Evolutionary conservation across 2,329 filamentous ascomycete species (phyloP), one percentile per base, ranked within the genome.

Genomic region (Ilyonectria robusta): DNA sequence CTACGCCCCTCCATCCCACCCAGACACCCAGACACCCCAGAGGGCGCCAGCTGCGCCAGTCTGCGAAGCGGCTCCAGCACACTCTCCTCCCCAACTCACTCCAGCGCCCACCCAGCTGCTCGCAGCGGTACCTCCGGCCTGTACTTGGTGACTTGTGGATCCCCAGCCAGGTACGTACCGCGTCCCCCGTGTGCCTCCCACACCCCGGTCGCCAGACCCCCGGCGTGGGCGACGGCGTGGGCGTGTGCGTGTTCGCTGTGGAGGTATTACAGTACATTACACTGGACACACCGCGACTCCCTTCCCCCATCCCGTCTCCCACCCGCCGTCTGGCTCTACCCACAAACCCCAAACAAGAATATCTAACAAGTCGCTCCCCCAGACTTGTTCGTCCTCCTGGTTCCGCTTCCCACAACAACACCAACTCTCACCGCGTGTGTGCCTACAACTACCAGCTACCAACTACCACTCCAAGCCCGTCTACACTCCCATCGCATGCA

Each of bases 251-350:
- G 65, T 75, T 68, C 67, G 37, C 67, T 64, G 53, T 37, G 55
- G 46, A 63, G 67, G 67, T 72, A 26, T 6, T 26, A 26, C 26
- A 26, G 26, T 26, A 70, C 70, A 70, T 70, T 69, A 72, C 70
- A 74, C 66, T 70, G 68, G 66, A 67, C 65, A 69, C 75, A 76
- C 75, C 74, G 70, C 70, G 69, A 74, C 74, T 73, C 75, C 70
- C 75, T 72, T 75, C 71, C 69, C 72, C 73, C 71, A 72, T 74
- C 70, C 75, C 75, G 68, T 75, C 75, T 71, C 62, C 66, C 51
- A 69, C 71, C 69, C 62, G 68, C 59, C 70, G 62, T 57, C 67
- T 53, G 50, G 50, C 31, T 53, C 50, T 66, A 66, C 67, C 65
- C 72, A 69, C 71, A 69, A 73, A 71, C 70, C 58, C 60, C 73